Base-by-base conservation (phyloP, 768 basidiomycete species). In the Podaxis sp. region DNA sequence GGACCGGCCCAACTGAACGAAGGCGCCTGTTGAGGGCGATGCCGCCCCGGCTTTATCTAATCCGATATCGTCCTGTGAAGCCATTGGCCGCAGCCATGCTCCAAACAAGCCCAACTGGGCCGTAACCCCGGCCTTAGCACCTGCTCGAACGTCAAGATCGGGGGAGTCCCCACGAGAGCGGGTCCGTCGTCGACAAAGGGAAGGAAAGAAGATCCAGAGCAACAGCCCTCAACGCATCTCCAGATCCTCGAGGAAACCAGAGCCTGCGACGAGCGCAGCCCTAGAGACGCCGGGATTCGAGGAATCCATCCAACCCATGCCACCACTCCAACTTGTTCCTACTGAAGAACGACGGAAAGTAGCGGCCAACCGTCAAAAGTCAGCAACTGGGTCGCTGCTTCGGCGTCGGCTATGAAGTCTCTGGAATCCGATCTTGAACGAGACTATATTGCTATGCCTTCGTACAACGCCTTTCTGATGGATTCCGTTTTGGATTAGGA, bases 101-200 rank as follows among this genome's bases (percentile, higher is more conserved):
- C 11, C 38, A 8, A 36, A 19, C 9, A 42, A 8, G n/a, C 61
- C 77, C 33, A 75, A 77, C 63, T 78, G 75, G 75, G 76, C 77
- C 30, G 52, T 73, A 7, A 73, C 75, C 19, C 74, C 75, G 9
- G 71, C 67, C 17, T 13, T 42, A 15, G 59, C 48, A 53, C 8
- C 39, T 30, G 11, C 11, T 7, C 49, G 19, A n/a, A 6, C 40
- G 33, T 42, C 44, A 39, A 56, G 17, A 5, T 15, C 12, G 5
- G 55, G 38, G 15, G 57, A 36, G 22, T 24, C 24, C 30, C 55
- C 9, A 13, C 19, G 54, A 13, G 55, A 49, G 19, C 28, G 59
- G 26, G 42, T 9, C 33, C 61, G 44, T 19, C 39, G 13, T 46
- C 52, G 52, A 15, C 52, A 13, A 26, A 48, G 55, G 39, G 57